Conservation (phyloP, 768 basidiomycete species). For the Kwoniella bestiolae region DNA sequence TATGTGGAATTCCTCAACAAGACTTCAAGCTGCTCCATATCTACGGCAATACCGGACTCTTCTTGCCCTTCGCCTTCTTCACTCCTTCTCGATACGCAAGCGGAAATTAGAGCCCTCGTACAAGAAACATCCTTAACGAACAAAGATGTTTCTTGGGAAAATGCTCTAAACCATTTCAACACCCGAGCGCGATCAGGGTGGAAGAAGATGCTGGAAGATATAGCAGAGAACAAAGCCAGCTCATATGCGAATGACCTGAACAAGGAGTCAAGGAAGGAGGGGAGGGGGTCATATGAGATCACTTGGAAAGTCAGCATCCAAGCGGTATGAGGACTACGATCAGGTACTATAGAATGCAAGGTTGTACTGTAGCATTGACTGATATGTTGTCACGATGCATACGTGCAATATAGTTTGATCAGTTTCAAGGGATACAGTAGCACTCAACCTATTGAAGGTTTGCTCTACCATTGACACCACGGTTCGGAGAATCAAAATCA, state of each 20-base stretch:
- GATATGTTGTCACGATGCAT: no score
- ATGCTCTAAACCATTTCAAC: background rate
- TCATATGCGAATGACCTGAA: background rate
- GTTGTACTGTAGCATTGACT: background rate
- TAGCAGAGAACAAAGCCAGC: background rate
- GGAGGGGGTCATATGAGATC: background rate
- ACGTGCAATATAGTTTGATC: no score
- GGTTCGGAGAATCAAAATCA: no score
- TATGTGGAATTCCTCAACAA: background rate
- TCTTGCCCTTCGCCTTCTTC: background rate
- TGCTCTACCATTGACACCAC: no score
- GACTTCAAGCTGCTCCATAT: background rate
- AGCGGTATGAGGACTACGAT: no score
- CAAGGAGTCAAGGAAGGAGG: background rate
- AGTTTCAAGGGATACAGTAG: no score
- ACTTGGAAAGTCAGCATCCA: no score
- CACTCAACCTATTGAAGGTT: no score
- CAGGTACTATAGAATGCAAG: background rate
- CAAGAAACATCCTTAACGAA: background rate
- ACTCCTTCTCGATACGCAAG: background rate
- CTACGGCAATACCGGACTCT: no score
- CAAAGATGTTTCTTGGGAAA: background rate
- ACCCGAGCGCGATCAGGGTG: background rate
- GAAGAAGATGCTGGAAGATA: background rate
- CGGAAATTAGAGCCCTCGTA: background rate